Percentiles rank a stretch among this genome's conserved stretches.
Evolutionary conservation across 2,329 filamentous ascomycete species (phyloP).

Genomic region (Beauveria caledonica): DNA sequence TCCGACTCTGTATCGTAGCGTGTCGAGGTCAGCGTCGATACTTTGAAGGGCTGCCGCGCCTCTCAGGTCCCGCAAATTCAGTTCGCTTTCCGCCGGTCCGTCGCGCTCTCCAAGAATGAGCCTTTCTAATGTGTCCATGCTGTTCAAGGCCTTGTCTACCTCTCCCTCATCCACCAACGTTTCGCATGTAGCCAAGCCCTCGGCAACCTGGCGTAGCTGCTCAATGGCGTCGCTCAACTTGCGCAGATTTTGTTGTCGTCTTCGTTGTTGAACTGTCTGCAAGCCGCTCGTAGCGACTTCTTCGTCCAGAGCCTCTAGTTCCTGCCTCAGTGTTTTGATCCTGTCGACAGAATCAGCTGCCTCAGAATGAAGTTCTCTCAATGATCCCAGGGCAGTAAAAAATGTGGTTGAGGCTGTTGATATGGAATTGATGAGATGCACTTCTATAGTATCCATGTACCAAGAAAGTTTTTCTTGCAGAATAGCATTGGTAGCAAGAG

Average conservation of each 20-base stretch:
- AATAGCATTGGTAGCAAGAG: slow-evolving; percentile 91
- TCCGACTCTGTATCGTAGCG: slow-evolving; percentile 72
- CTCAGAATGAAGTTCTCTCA: slow-evolving; percentile 86
- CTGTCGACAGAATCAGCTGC: slow-evolving; percentile 82
- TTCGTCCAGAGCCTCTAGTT: slow-evolving; percentile 71
- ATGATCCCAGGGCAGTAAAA: slow-evolving; percentile 84
- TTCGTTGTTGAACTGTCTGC: slow-evolving; percentile 75
- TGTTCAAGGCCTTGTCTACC: slow-evolving; percentile 69
- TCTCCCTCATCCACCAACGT: slow-evolving; percentile 74
- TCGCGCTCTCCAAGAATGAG: slow-evolving; percentile 67
- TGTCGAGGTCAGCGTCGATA: slow-evolving; percentile 66
- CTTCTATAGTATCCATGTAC: slow-evolving; percentile 99
- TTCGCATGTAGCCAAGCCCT: slow-evolving; percentile 69
- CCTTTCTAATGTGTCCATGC: slow-evolving; percentile 69
- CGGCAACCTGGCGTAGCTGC: slow-evolving; percentile 73
- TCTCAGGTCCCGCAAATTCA: slow-evolving; percentile 58
- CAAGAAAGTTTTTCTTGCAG: slow-evolving; percentile 96
- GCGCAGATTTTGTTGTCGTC: slow-evolving; percentile 73
- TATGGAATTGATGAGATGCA: slow-evolving; percentile 93
- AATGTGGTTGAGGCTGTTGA: slow-evolving; percentile 94
- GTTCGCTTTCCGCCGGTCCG: slow-evolving; percentile 18
- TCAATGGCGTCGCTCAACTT: slow-evolving; percentile 74
- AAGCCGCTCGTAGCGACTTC: slow-evolving; percentile 82
- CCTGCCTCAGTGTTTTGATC: slow-evolving; percentile 72
- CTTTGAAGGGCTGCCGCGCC: slow-evolving; percentile 72